A percentile compares a stretch with the other conserved stretches of the same genome.
phyloP scores from a whole-genome alignment of 2,329 filamentous ascomycete genomes.

The Cercospora sp. region DNA sequence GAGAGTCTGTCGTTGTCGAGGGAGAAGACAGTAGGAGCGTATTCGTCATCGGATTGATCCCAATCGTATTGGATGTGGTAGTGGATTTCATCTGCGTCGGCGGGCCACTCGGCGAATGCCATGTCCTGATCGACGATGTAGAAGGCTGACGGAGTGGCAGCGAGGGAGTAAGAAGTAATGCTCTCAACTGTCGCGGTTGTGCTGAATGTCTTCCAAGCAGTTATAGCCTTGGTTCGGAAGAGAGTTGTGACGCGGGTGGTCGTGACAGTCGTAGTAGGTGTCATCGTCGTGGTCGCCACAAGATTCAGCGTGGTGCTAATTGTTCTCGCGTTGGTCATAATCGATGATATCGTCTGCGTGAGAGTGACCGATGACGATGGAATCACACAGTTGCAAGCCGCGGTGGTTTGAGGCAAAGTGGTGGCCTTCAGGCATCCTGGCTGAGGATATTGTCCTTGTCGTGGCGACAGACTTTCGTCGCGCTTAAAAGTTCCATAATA shows the following conservation, averaged over 20 bases:
- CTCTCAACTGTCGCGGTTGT: not conserved
- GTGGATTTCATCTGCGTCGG: not conserved
- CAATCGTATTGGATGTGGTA: conserved; percentile 4
- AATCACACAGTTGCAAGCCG: not conserved
- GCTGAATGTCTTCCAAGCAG: not conserved
- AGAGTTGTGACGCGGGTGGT: not conserved
- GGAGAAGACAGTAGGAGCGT: not conserved
- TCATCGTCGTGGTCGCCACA: not conserved
- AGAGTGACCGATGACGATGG: not conserved
- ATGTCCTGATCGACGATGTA: not conserved
- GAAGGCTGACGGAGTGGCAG: not conserved
- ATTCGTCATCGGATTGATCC: not conserved
- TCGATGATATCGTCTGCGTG: not conserved
- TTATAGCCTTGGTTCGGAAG: not conserved
- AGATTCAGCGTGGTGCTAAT: not conserved
- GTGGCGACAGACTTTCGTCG: not conserved
- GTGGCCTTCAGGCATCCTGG: not conserved
- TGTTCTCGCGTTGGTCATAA: not conserved
- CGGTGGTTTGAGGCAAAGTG: not conserved
- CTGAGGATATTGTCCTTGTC: not conserved
- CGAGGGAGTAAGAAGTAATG: not conserved
- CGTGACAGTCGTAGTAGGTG: not conserved
- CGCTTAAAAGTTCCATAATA: too few species aligned
- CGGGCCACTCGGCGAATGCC: not conserved
- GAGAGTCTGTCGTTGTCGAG: not conserved